phyloP scores from a whole-genome alignment of 1,284 basidiomycete genomes.

The Boletus albobrunnescens region DNA sequence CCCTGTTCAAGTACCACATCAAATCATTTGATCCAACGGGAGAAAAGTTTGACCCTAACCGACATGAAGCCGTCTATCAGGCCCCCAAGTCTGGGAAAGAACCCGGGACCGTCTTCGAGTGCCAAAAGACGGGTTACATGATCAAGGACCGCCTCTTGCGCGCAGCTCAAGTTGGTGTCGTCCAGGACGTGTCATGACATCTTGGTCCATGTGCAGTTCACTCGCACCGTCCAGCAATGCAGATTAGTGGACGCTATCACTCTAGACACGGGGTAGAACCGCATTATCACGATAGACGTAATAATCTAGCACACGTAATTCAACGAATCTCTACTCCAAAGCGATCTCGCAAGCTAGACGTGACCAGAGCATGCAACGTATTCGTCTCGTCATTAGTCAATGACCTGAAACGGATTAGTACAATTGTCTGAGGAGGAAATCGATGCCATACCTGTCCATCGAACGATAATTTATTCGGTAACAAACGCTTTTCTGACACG shows the following conservation, averaged over 20 bases:
- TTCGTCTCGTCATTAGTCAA: conserved; percentile 91
- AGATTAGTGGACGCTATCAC: conserved; percentile 9
- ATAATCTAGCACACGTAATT: conserved; percentile 35
- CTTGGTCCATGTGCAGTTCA: not conserved
- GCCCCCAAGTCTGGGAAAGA: conserved; percentile 86
- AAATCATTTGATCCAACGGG: conserved; percentile 90
- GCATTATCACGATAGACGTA: conserved; percentile 34
- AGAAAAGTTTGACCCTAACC: conserved; percentile 91
- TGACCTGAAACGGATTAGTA: conserved; percentile 48
- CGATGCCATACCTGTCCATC: conserved; percentile 76
- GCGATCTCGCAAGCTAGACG: conserved; percentile 49
- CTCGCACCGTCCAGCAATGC: not conserved
- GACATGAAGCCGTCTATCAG: conserved; percentile 94
- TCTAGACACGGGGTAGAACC: conserved; percentile 17
- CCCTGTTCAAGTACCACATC: conserved; percentile 88
- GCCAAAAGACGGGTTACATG: conserved; percentile 88
- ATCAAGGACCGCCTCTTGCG: conserved; percentile 90
- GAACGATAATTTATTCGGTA: conserved; percentile 94
- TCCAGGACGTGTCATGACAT: conserved; percentile 60
- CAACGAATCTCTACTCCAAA: conserved; percentile 79
- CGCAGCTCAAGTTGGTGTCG: conserved; percentile 96
- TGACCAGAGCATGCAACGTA: conserved; percentile 60
- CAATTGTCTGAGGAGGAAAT: not conserved
- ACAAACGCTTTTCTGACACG: conserved; percentile 74
- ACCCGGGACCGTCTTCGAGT: conserved; percentile 87